Evolutionary conservation across 441 rosid genomes (phyloP), one percentile per base, ranked within the genome.

Genomic region (Mallotus repandus): DNA sequence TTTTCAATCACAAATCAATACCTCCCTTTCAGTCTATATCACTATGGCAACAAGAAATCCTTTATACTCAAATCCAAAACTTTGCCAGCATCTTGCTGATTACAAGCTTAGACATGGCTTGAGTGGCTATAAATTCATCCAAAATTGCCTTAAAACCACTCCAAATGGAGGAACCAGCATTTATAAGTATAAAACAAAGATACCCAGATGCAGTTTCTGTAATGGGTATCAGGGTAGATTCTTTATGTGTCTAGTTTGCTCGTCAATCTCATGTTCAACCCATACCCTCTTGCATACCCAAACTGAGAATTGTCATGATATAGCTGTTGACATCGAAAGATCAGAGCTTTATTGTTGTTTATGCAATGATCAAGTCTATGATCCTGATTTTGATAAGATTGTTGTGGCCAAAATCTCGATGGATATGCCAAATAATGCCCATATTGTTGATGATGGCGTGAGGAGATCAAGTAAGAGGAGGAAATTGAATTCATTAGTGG

Each of bases 361-460:
- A 63, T 94, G 98, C 76, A 19, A 81, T 72, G 96, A 94, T 87
- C 97, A 89, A 80, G 90, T 94, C 45, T 94, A 94, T 74, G 97
- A 94, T 84, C 89, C 94, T 76, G 95, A 88, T 76, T 90, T 94
- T 83, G 98, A 94, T 72, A 79, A 78, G 83, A 70, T 80, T 67
- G 90, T 94, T 19, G 86, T 90, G 68, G 80, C 84, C 45, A 88
- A 84, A 58, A 84, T 66, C 77, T 56, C 84, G 76, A 70, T 57
- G 80, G 87, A 84, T 63, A 75, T 91, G 81, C 88, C 90, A 16
- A 79, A 76, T 70, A 70, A 66, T 5, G 77, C 75, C n/a, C 83
- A 82, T 48, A 78, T 77, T 15, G 69, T 68, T 62, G 87, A 87
- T 53, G 82, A 69, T 67, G 76, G 70, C 63, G 70, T 70, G 10